phyloP scores from a whole-genome alignment of 208 protist genomes.

The Eutreptiella sp. region DNA sequence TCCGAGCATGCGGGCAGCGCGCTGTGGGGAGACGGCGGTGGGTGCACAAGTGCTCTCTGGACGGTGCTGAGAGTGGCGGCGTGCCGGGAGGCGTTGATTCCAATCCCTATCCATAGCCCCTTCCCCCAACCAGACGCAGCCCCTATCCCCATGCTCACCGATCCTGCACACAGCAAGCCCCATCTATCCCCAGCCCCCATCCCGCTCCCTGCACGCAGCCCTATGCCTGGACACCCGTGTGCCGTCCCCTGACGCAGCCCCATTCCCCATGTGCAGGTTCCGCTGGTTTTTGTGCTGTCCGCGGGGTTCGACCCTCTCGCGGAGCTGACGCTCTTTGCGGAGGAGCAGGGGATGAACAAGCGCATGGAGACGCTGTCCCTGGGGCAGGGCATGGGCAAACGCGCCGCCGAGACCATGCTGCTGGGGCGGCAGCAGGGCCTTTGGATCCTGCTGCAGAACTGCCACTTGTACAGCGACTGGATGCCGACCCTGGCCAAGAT shows the following conservation, averaged over 20 bases:
- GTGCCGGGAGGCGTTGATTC: no score
- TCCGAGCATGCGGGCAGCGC: no score
- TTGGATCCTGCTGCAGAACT: slow-evolving; percentile 62
- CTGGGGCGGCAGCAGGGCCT: neutral
- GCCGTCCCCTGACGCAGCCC: no score
- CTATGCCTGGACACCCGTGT: slow-evolving; percentile 32
- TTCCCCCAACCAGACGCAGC: no score
- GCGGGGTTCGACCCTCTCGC: slow-evolving; percentile 44
- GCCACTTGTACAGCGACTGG: slow-evolving; percentile 44
- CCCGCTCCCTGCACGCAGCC: slow-evolving; percentile 51
- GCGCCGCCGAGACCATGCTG: slow-evolving; percentile 31
- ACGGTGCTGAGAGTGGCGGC: no score
- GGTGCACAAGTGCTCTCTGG: no score
- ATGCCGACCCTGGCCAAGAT: slow-evolving; percentile 17
- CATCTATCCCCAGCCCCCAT: no score
- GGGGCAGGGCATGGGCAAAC: slow-evolving; percentile 50
- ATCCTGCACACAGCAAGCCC: no score
- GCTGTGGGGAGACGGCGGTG: no score
- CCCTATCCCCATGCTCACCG: no score
- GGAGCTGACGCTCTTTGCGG: slow-evolving; percentile 38
- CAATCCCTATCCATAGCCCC: no score
- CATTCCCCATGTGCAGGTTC: slow-evolving; percentile 21
- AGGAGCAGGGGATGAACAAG: slow-evolving; percentile 30
- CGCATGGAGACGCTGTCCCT: slow-evolving; percentile 36
- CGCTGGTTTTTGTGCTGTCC: slow-evolving; percentile 52